These are phyloP conservation scores for Rhynchosporium secalis DNA, from an alignment of 2,329 filamentous ascomycete species.

Conservation along the genomic window DNA sequence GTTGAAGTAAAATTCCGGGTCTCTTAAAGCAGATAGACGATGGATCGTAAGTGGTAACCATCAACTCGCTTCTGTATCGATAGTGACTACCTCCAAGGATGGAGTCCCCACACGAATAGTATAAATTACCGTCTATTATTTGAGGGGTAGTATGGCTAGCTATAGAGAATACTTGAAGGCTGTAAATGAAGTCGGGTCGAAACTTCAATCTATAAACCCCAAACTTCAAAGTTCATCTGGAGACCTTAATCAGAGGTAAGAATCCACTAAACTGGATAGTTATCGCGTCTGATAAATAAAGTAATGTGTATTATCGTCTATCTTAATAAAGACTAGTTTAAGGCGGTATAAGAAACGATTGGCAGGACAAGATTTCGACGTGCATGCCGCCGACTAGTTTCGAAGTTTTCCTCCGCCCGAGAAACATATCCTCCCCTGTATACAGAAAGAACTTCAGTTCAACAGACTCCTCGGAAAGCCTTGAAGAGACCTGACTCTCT, in stretches of 20 bases:
- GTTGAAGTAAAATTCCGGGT: slow-evolving; percentile 5
- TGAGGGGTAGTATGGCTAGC: slow-evolving; percentile 3
- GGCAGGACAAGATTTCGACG: slow-evolving; percentile 11
- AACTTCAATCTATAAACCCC: slow-evolving; percentile 4
- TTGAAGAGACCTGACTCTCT: slow-evolving; percentile 22
- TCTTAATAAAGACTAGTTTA: slow-evolving; percentile 8
- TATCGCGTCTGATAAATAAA: slow-evolving; percentile 7
- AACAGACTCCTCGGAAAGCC: slow-evolving; percentile 9
- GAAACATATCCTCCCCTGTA: slow-evolving; percentile 15
- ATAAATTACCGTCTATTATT: not conserved
- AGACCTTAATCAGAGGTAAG: slow-evolving; percentile 1
- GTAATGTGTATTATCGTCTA: slow-evolving; percentile 3
- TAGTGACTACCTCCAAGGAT: not conserved
- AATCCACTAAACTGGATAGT: not conserved
- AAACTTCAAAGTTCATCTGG: slow-evolving; percentile 4
- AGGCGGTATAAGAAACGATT: slow-evolving; percentile 1
- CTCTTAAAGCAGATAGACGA: slow-evolving; percentile 1
- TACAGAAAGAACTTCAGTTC: slow-evolving; percentile 9
- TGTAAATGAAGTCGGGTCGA: not conserved
- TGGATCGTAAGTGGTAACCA: not conserved
- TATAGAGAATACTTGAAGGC: slow-evolving; percentile 9
- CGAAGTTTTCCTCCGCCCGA: slow-evolving; percentile 12
- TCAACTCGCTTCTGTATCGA: not conserved
- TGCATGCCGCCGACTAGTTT: slow-evolving; percentile 12
- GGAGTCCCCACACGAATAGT: not conserved